Evolutionary conservation across 1,139 yeast species (phyloP), one percentile per base, ranked within the genome.

Genomic region (Kurtzmaniella quercitrusa): DNA sequence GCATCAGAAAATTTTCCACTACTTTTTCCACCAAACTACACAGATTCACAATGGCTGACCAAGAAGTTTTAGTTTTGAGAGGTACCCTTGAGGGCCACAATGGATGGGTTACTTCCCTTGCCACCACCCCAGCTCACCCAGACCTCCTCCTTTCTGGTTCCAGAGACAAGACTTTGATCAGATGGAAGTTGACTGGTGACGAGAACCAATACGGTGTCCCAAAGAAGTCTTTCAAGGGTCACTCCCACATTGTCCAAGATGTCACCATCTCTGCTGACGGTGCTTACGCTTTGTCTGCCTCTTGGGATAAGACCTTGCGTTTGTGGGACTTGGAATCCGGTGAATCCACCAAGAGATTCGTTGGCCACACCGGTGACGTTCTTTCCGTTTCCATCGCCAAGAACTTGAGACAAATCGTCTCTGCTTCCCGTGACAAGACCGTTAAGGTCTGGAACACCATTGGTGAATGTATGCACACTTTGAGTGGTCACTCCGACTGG

Each of bases 221-320:
- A 74, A 88, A 89, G 81, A 88, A 86, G 77, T 88, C 98, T 58
- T 84, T 94, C 76, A 85, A 80, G 69, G 99, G 99, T 68, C 99
- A 93, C 88, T 85, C 95, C 61, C 98, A 93, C 91, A 93, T 93
- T 68, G 96, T 93, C 59, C 93, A 89, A 78, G 98, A 93, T 71
- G 94, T 91, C 71, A 88, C 95, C 69, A 87, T 93, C 77, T 88
- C 98, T 55, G 93, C 95, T 69, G 98, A 94, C 71, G 98, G 98
- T 74, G 84, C 87, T 68, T 93, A 84, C 80, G 98, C 97, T 67
- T 80, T 93, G 71, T 93, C 98, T 56, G 97, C 96, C 65, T 94
- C 98, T 65, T 93, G 99, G 99, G 98, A 93, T 74, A 88, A 86
- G 80, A 91, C 98, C 68, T 82, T 94, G 73, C 94, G 98, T 83